These are phyloP conservation scores for Anthracocystis walkeri DNA, from an alignment of 1,284 basidiomycete genomes.

Conservation along the genomic window DNA sequence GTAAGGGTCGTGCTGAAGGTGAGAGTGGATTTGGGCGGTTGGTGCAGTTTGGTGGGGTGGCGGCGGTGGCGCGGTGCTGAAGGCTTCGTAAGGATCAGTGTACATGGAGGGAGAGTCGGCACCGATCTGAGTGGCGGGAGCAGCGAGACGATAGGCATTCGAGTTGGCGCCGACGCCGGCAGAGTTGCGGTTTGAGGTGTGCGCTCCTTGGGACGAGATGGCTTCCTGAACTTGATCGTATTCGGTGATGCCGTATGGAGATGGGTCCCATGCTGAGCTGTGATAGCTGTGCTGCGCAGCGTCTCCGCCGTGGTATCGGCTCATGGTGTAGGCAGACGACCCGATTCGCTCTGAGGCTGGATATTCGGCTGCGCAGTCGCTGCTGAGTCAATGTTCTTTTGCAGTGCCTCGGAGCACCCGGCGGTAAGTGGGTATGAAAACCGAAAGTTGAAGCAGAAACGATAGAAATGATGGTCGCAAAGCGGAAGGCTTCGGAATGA, in stretches of 20 bases:
- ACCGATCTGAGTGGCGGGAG: conserved; percentile 26
- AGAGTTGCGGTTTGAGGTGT: conserved; percentile 27
- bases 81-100: conserved; percentile 55
- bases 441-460: background rate
- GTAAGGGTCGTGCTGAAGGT: conserved; percentile 47
- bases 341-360: background rate
- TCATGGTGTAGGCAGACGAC: conserved; percentile 12
- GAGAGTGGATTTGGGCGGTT: conserved; percentile 10
- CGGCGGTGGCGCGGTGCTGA: conserved; percentile 28
- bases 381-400: background rate
- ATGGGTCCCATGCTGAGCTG: conserved; percentile 38
- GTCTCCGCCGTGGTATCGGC: conserved; percentile 31
- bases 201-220: conserved; percentile 1
- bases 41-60: conserved; percentile 11
- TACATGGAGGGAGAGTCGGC: conserved; percentile 56
- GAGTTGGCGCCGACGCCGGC: conserved; percentile 38
- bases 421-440: too few relatives aligned
- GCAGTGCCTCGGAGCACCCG: background rate
- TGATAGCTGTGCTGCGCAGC: conserved; percentile 45
- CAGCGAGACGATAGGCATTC: conserved; percentile 35
- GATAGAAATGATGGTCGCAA: background rate
- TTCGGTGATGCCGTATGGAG: conserved; percentile 33
- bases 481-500: background rate
- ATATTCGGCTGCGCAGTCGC: background rate
- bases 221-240: conserved; percentile 31